A percentile compares a stretch with the other conserved stretches of the same genome.
Conservation (phyloP, 371 early-diverging fungal species). For the Smittium mucronatum region DNA sequence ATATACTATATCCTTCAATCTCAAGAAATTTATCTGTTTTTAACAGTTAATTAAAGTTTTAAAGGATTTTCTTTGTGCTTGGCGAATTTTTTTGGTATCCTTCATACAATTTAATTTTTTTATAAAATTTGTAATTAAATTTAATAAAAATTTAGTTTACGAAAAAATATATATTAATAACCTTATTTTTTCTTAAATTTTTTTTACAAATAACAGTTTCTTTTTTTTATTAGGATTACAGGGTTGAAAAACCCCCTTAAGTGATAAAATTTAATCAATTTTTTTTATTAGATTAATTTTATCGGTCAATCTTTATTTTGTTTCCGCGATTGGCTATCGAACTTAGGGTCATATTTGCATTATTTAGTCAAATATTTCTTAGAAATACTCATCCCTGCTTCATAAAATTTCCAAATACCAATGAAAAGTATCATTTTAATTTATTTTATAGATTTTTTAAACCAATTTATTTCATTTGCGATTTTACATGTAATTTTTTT, state of each 20-base stretch:
- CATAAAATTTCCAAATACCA: background rate
- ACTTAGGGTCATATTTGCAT: background rate
- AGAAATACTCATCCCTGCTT: background rate
- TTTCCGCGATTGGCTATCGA: background rate
- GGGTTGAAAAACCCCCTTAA: background rate
- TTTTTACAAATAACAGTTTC: no score
- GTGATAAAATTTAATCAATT: background rate
- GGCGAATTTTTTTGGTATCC: no score
- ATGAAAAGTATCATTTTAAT: background rate
- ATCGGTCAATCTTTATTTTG: background rate
- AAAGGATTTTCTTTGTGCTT: no score
- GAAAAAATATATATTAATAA: no score
- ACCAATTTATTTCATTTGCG: background rate
- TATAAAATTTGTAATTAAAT: no score
- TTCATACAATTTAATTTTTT: no score
- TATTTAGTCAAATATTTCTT: background rate
- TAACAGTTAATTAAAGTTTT: no score
- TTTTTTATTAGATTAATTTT: background rate
- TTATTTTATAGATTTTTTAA: background rate
- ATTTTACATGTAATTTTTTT: background rate
- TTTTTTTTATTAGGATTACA: background rate
- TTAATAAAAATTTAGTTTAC: no score
- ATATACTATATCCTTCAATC: no score
- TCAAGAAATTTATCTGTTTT: no score
- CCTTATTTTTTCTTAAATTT: no score